Conservation (phyloP, 2,329 filamentous ascomycete genomes). For the Saccharata proteae region DNA sequence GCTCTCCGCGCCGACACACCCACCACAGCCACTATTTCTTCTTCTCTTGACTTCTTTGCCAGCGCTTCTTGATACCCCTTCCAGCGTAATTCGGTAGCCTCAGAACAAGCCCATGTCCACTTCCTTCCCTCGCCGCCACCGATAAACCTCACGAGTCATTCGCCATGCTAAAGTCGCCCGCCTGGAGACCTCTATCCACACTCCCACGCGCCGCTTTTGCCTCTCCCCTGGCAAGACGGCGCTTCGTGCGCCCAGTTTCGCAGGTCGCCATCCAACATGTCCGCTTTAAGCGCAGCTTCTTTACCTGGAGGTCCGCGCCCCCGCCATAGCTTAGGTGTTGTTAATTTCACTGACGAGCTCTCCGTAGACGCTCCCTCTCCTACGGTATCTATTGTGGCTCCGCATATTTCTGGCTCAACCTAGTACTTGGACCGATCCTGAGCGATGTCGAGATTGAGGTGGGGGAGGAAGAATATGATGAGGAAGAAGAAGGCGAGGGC, state of each 20-base stretch:
- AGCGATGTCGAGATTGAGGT: constrained; percentile 12
- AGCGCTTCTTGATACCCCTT: no score
- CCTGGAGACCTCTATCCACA: constrained; percentile 25
- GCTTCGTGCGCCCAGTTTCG: constrained; percentile 4
- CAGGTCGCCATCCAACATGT: constrained; percentile 25
- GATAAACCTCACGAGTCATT: constrained; percentile 11
- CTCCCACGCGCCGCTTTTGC: constrained; percentile 5
- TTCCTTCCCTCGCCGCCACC: not conserved
- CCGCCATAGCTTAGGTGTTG: no score
- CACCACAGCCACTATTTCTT: not conserved
- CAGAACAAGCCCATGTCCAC: constrained; percentile 1
- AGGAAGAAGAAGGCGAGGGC: constrained; percentile 18
- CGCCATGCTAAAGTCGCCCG: constrained; percentile 26
- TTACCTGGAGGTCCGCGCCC: constrained; percentile 19
- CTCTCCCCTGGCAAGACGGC: constrained; percentile 15
- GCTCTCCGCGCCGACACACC: not conserved
- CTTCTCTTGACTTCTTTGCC: not conserved
- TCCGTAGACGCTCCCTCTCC: constrained; percentile 10
- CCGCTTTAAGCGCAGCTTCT: constrained; percentile 25
- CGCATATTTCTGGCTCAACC: constrained; percentile 11
- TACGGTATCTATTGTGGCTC: constrained; percentile 11
- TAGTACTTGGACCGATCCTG: constrained; percentile 11
- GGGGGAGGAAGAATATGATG: constrained; percentile 20
- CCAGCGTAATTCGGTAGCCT: no score
- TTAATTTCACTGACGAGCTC: constrained; percentile 15